Base-by-base conservation (phyloP, 306 rosid genomes). In the Lathyrus tuberosus region DNA sequence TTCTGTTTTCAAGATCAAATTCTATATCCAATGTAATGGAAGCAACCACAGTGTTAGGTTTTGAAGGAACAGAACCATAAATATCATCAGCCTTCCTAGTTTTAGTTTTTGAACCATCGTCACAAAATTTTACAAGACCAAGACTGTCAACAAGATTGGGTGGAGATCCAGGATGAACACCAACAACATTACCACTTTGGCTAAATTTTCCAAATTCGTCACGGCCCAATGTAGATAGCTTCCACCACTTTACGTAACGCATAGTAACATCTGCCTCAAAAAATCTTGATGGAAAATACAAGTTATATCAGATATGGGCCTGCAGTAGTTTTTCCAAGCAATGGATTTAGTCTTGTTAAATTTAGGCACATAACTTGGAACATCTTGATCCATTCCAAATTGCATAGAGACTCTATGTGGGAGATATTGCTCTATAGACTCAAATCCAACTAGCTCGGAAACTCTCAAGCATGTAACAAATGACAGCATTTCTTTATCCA, bases 351-450 rank as follows among this genome's bases (percentile, higher is more conserved):
- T 62, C 30, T 46, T 22, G 20, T 54, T 37, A 6, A 11, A 8
- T 15, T 8, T 30, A 52, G 68, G 11, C 59, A 47, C 68, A 37
- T 3, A 20, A 62, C 64, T 63, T 0, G 86, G 90, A 56, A 86
- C 28, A 59, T 81, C 91, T 74, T 86, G 91, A 69, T 89, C 91
- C 69, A 82, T 64, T 38, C 94, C 88, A 64, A 88, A 85, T 70
- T 85, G 87, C 88, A 81, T 69, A 8, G 90, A 72, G 17, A 88
- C 86, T 66, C 87, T 61, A 60, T 83, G 87, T 1, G 94, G 90
- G 3, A 79, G 74, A 65, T 88, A 88, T 17, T 71, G 65, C 61
- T 67, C n/a, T 28, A n/a, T 60, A 44, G 60, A 64, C 7, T 26
- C 74, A 17, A 84, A 16, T 6, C 91, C 89, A 64, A 76, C 82